Percentiles rank a stretch among this genome's conserved stretches.
phyloP scores from a whole-genome alignment of 192 early-diverging fungal genomes.

The Coemansia asiatica region DNA sequence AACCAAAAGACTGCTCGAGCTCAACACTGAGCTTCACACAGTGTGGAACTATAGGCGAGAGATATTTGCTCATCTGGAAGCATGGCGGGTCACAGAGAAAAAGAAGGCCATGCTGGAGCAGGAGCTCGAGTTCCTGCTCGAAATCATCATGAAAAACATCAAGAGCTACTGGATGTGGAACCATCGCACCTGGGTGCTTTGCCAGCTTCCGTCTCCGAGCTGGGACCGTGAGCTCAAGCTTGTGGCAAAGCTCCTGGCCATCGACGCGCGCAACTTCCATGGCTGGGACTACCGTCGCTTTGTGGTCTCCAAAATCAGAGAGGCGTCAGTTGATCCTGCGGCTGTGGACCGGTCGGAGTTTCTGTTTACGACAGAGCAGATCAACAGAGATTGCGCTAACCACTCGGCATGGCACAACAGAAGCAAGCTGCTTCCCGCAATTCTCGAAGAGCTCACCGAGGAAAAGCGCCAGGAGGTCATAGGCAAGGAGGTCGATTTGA shows the following conservation, averaged over 20 bases:
- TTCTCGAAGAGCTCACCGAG: background rate
- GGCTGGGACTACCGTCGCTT: slow-evolving; percentile 97
- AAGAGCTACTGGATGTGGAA: slow-evolving; percentile 99
- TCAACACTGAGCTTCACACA: slow-evolving; percentile 92
- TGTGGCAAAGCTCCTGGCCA: slow-evolving; percentile 73
- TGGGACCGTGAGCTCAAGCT: slow-evolving; percentile 82
- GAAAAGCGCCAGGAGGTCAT: slow-evolving; percentile 27
- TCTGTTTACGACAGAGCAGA: slow-evolving; percentile 87
- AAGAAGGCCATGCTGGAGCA: slow-evolving; percentile 24
- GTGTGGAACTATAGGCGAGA: slow-evolving; percentile 91
- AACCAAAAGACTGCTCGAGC: slow-evolving; percentile 70
- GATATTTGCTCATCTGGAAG: slow-evolving; percentile 54
- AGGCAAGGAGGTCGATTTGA: slow-evolving; percentile 72
- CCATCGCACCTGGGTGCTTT: slow-evolving; percentile 90
- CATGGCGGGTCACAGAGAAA: slow-evolving; percentile 15
- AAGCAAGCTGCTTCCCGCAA: slow-evolving; percentile 69
- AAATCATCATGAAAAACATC: slow-evolving; percentile 71
- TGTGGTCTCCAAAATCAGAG: slow-evolving; percentile 59
- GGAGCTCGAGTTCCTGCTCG: slow-evolving; percentile 79
- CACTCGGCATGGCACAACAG: slow-evolving; percentile 99
- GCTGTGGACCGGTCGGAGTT: slow-evolving; percentile 64
- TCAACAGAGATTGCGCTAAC: slow-evolving; percentile 92
- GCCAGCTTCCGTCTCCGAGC: slow-evolving; percentile 68
- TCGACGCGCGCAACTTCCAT: slow-evolving; percentile 96
- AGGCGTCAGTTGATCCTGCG: slow-evolving; percentile 19